phyloP scores from a whole-genome alignment of 257 asterid species.

The Cruciata laevipes region DNA sequence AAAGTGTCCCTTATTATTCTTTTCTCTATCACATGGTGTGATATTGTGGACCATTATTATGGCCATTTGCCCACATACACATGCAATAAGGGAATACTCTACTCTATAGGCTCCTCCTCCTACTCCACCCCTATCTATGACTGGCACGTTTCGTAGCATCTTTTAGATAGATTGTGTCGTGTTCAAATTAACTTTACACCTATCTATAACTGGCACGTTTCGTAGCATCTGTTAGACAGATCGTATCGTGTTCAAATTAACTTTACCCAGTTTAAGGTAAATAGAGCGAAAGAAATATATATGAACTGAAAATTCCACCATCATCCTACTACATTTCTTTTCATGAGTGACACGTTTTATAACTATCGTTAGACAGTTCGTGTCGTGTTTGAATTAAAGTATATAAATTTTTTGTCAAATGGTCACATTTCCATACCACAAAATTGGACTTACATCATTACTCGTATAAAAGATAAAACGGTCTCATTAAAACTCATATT shows the following conservation, averaged over 20 bases:
- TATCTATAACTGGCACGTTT: neutral
- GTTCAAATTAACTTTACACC: neutral
- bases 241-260: too few species aligned
- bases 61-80: neutral
- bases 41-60: conserved; percentile 29
- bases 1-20: conserved; percentile 13
- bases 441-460: too few species aligned
- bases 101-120: neutral
- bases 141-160: neutral
- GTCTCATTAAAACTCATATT: too few species aligned
- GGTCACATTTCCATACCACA: too few species aligned
- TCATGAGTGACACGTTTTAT: neutral
- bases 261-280: too few species aligned
- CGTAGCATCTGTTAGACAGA: neutral
- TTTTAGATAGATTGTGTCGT: too few species aligned
- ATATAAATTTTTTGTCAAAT: too few species aligned
- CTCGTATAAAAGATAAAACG: too few species aligned
- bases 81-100: conserved; percentile 19
- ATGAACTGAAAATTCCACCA: neutral
- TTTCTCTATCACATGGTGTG: conserved; percentile 15
- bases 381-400: too few species aligned
- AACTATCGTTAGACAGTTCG: neutral
- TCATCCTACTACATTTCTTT: neutral
- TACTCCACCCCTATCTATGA: neutral
- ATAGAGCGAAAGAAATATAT: too few species aligned